These are phyloP conservation scores for Leptodermis oblonga DNA, from an alignment of 257 asterid species.

Conservation along the genomic window DNA sequence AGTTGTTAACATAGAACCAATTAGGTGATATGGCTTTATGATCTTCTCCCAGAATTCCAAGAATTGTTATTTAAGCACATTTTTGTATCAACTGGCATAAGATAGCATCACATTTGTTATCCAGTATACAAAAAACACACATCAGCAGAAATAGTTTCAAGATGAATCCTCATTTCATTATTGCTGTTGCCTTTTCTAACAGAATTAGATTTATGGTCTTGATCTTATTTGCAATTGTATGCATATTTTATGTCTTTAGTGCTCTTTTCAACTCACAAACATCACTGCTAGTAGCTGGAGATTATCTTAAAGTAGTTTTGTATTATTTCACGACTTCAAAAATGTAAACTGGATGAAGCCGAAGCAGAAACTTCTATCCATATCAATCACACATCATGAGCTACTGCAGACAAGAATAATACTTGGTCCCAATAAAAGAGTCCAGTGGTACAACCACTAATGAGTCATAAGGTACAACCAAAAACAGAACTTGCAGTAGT, in stretches of 20 bases:
- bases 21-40: conserved; percentile 1
- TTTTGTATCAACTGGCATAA: background rate
- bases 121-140: background rate
- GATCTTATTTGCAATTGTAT: background rate
- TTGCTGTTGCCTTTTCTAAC: background rate
- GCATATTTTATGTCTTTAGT: background rate
- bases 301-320: too few species aligned
- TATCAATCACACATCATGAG: too few species aligned
- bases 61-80: background rate
- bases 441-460: too few species aligned
- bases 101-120: background rate
- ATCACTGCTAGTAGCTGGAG: too few species aligned
- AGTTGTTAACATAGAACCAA: conserved; percentile 11
- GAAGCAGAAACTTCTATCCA: too few species aligned
- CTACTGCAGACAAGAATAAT: too few species aligned
- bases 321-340: too few species aligned
- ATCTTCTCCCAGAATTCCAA: conserved; percentile 5
- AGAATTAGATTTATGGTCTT: too few species aligned
- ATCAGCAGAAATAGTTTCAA: conserved; percentile 2
- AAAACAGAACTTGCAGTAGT: too few species aligned
- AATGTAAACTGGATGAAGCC: too few species aligned
- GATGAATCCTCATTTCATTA: background rate
- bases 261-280: background rate
- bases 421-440: too few species aligned
- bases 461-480: too few species aligned